phyloP scores from a whole-genome alignment of 176 grass and related monocot species.

The Cenchrus fungigraminus region DNA sequence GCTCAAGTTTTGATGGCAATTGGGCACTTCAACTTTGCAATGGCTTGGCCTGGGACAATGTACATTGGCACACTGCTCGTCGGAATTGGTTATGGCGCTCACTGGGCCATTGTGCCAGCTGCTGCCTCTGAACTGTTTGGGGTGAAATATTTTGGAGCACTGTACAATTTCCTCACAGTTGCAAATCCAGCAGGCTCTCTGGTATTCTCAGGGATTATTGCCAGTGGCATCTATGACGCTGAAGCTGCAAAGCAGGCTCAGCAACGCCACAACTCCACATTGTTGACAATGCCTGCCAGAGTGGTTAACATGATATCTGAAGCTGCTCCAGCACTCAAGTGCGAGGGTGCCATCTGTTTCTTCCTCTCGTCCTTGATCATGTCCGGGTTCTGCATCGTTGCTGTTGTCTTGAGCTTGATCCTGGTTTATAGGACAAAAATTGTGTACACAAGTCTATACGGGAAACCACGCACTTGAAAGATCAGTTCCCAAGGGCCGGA shows the following conservation, averaged over 20 bases:
- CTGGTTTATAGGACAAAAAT: constrained; percentile 74
- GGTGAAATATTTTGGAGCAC: constrained; percentile 68
- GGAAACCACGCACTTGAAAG: constrained; percentile 37
- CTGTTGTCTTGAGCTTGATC: constrained; percentile 64
- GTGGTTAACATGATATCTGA: constrained; percentile 40
- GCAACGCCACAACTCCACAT: constrained; percentile 41
- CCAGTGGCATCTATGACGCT: constrained; percentile 82
- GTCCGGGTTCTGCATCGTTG: constrained; percentile 81
- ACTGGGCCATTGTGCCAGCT: constrained; percentile 67
- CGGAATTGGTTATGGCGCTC: constrained; percentile 61
- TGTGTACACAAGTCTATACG: constrained; percentile 73
- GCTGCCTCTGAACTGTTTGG: constrained; percentile 72
- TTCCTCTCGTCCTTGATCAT: constrained; percentile 87
- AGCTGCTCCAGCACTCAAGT: constrained; percentile 53
- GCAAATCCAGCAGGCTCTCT: constrained; percentile 86
- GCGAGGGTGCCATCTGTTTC: constrained; percentile 78
- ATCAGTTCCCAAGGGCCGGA: neutral
- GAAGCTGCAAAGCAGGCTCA: constrained; percentile 82
- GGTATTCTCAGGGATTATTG: constrained; percentile 91
- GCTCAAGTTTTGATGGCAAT: constrained; percentile 80
- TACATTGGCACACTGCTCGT: constrained; percentile 60
- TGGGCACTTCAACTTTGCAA: constrained; percentile 83
- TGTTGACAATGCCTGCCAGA: constrained; percentile 28
- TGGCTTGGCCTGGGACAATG: constrained; percentile 70
- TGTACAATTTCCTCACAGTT: constrained; percentile 65